Evolutionary conservation across 306 rosid genomes (phyloP), one percentile per base, ranked within the genome.

Genomic region (Ammopiptanthus mongolicus): DNA sequence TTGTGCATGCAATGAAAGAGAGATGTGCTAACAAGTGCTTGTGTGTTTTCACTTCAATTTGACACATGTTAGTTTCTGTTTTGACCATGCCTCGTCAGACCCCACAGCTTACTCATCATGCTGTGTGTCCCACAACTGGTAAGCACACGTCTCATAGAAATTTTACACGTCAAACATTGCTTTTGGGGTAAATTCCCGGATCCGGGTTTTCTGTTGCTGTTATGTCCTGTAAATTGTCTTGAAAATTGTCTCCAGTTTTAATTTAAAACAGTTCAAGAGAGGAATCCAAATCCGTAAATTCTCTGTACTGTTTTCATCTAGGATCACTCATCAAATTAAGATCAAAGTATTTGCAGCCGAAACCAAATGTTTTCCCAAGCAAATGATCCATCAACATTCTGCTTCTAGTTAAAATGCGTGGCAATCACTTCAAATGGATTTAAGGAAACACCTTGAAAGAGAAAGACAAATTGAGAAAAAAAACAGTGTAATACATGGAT

Each of bases 1-100:
- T 78, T 75, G 55, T 78, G 86, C 82, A 74, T 81, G 86, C 57
- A 78, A 68, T 51, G 41, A 60, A n/a, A 21, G 28, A 14, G 36
- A 58, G 59, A 15, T n/a, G 71, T 19, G 66, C 21, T 17, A 18
- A 55, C 48, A 58, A 12, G 39, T 12, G 77, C 50, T 72, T 23
- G 66, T 42, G 87, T 80, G 87, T 77, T 25, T 25, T 77, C 53
- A 19, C 21, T 47, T 56, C 36, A 46, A 41, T 34, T 31, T 47
- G 65, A 69, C 89, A 84, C 62, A 22, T 47, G 85, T 52, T 23
- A n/a, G 37, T 13, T 47, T 13, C 37, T 52, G 23, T 8, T 82
- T 73, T 74, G 78, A 65, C 73, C 80, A 18, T 60, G 74, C 81
- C 71, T 65, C 47, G 71, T 75, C 79, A 57, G 44, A 71, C 71